phyloP scores from a whole-genome alignment of 192 early-diverging fungal genomes.

The Backusella liffmaniae region DNA sequence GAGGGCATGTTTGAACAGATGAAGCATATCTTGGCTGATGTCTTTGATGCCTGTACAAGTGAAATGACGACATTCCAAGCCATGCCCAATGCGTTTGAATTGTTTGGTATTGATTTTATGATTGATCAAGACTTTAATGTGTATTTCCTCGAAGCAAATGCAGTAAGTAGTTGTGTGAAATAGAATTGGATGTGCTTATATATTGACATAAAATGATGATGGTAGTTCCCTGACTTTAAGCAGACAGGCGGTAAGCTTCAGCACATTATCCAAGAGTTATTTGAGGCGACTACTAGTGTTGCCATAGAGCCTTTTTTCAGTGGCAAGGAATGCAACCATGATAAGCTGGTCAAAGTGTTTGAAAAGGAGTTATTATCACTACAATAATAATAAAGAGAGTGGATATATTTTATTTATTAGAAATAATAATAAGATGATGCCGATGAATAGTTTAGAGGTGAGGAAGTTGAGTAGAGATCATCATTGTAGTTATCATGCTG shows the following conservation, averaged over 20 bases:
- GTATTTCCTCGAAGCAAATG: conserved; percentile 62
- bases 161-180: conserved; percentile 27
- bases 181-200: not conserved
- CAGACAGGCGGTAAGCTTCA: conserved; percentile 55
- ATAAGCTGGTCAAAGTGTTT: conserved; percentile 29
- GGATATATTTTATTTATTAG: not conserved
- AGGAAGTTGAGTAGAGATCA: not conserved
- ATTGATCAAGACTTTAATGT: conserved; percentile 52
- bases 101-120: conserved; percentile 68
- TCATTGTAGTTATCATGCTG: not conserved
- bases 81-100: conserved; percentile 61
- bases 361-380: conserved; percentile 25
- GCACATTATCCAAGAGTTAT: conserved; percentile 58
- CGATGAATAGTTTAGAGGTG: not conserved
- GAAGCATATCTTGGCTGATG: conserved; percentile 49
- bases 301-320: conserved; percentile 39
- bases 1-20: conserved; percentile 55
- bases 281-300: conserved; percentile 46
- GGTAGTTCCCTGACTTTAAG: conserved; percentile 65
- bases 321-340: not conserved
- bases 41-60: conserved; percentile 57
- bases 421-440: not conserved
- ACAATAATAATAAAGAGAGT: not conserved
- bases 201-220: not conserved
- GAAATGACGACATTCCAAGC: conserved; percentile 66